These are phyloP conservation scores for Cnidoscolus chayamansa DNA, from an alignment of 441 rosid genomes.

Conservation along the genomic window DNA sequence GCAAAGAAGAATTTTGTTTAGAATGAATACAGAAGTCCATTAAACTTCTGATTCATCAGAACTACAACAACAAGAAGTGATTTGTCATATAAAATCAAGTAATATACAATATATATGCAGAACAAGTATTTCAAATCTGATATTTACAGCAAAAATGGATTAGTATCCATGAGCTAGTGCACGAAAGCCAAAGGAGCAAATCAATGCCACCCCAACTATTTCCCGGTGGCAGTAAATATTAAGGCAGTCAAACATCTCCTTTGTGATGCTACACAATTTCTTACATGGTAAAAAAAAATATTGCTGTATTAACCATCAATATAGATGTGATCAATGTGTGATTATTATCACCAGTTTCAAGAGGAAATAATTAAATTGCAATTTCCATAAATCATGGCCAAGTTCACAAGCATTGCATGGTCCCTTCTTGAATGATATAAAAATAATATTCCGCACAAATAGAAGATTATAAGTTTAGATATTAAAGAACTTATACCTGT, in stretches of 20 bases:
- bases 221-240: background rate
- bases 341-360: background rate
- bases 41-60: background rate
- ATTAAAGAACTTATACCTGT: conserved; percentile 49
- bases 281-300: background rate
- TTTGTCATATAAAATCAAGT: no score
- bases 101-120: background rate
- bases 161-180: background rate
- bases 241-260: background rate
- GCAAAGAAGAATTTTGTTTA: background rate
- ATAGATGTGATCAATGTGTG: background rate
- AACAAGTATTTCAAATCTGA: background rate
- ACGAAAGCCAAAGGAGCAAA: background rate
- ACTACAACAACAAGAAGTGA: background rate
- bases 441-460: background rate
- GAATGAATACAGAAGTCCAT: background rate
- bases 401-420: background rate
- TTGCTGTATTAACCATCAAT: background rate
- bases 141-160: background rate
- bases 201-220: background rate
- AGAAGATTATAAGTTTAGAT: background rate
- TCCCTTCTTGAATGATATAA: background rate
- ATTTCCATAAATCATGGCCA: background rate
- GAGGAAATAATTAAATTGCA: background rate
- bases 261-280: background rate